Base-by-base conservation (phyloP, 306 rosid genomes). In the Astragalus membranaceus region DNA sequence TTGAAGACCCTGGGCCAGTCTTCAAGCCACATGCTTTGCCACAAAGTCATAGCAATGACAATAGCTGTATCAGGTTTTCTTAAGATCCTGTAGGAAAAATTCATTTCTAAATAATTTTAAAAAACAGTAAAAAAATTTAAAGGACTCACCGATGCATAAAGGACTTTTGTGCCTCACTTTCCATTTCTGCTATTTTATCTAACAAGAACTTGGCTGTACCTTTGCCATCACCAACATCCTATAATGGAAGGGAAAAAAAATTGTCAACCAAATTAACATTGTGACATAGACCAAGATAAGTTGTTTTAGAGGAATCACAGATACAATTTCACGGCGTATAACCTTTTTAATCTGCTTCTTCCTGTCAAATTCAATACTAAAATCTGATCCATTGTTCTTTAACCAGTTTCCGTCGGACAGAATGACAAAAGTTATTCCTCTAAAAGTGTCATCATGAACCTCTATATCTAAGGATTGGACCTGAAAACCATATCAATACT, bases 91-190 rank as follows among this genome's bases (percentile, higher is more conserved):
- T 26, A 49, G 12, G 44, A 65, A 58, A 53, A 71, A 42, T 67
- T 13, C 39, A 47, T 64, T 20, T 57, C 64, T 57, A 48, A 71
- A 52, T 51, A 23, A 52, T 57, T 54, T 50, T 29, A 54, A 68
- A 17, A 64, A 64, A 32, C 37, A 51, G 54, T 57, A 56, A 73
- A 49, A 80, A 14, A 35, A 70, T 59, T 60, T 20, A 33, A 55
- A 15, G 82, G 74, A 72, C 94, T 67, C 60, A 91, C 99, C 99
- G 79, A 74, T 94, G 99, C 99, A 94, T 94, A 72, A 94, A 91
- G 79, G 99, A 94, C 78, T 88, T 94, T 60, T 94, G 91, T 29
- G 99, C 99, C 78, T 91, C 97, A 44, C 88, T 75, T 83, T 94
- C 99, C 92, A 51, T 9, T 16, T 73, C 73, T 36, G 95, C 99